Evolutionary conservation across 2,329 filamentous ascomycete genomes (phyloP), one percentile per base, ranked within the genome.

Genomic region (Diaporthe ampelina): DNA sequence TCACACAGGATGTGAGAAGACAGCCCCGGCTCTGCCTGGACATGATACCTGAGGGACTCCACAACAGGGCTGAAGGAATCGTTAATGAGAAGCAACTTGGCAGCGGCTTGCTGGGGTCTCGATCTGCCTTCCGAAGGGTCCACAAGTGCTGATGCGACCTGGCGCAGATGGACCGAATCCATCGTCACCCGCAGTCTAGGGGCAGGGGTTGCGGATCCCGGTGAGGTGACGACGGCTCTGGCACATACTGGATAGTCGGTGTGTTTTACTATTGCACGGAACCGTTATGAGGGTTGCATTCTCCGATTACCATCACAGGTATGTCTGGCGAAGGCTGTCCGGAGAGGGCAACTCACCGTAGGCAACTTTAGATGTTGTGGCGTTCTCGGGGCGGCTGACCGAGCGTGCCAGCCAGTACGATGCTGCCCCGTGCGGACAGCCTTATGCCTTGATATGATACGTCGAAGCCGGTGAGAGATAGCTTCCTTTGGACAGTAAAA

Each of bases 51-150:
- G n/a, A 10, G 15, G 15, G 40, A 32, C 69, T 63, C 69, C 69
- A 37, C 45, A 63, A 54, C 69, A 72, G 69, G 57, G 69, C 69
- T 72, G 69, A 71, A 54, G n/a, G 56, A 45, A n/a, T 37, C 17
- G 1, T 32, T 19, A 24, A 48, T 35, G 11, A 37, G 29, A 21
- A 26, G 32, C 37, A 24, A 40, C 52, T 43, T 32, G 57, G 69
- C 56, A 61, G 48, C 48, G 45, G 56, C 45, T 58, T 45, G 61
- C 63, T 35, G 37, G 45, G 63, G 45, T 15, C 24, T 52, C 32
- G 63, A 68, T 68, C 63, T 54, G 63, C 40, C 45, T 63, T 15
- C 59, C 59, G 40, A 45, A 21, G 63, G 63, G 48, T 29, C 48
- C 45, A 68, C 63, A 67, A 67, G 45, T 52, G 63, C 63, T 68